Conservation (phyloP, 345 rosid genomes). For the Barbarea vulgaris region DNA sequence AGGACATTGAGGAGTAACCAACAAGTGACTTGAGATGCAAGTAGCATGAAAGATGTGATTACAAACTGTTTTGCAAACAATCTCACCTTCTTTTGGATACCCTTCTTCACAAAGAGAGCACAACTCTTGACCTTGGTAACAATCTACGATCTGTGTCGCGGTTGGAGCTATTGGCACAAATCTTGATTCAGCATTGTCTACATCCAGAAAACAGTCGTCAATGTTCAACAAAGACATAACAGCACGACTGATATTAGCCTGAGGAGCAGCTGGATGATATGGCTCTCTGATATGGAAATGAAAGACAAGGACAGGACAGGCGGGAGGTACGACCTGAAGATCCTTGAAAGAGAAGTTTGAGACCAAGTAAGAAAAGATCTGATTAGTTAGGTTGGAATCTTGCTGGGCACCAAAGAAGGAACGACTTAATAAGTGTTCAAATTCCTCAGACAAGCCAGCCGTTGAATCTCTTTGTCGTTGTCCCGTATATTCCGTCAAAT, state of each 20-base stretch:
- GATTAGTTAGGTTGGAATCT: background rate
- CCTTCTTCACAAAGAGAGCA: conserved; percentile 8
- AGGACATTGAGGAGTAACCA: background rate
- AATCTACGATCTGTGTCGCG: background rate
- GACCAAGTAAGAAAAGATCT: background rate
- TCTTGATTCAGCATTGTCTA: background rate
- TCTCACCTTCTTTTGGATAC: conserved; percentile 1
- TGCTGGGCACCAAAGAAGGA: background rate
- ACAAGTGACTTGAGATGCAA: conserved; percentile 23
- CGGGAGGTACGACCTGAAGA: background rate
- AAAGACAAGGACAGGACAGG: conserved; percentile 23
- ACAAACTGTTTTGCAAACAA: background rate
- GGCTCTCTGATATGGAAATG: background rate
- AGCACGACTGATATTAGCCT: background rate
- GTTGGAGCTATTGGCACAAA: background rate
- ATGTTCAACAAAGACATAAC: background rate
- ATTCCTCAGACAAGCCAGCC: background rate
- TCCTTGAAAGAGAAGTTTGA: conserved; percentile 14
- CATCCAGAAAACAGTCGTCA: background rate
- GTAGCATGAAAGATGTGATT: conserved; percentile 7
- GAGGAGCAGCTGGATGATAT: background rate
- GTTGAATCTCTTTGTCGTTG: background rate
- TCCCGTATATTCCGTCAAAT: background rate
- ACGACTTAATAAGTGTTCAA: background rate
- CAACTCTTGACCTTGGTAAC: background rate